These are phyloP conservation scores for California macrophylla DNA, from an alignment of 441 rosid genomes.

Conservation along the genomic window DNA sequence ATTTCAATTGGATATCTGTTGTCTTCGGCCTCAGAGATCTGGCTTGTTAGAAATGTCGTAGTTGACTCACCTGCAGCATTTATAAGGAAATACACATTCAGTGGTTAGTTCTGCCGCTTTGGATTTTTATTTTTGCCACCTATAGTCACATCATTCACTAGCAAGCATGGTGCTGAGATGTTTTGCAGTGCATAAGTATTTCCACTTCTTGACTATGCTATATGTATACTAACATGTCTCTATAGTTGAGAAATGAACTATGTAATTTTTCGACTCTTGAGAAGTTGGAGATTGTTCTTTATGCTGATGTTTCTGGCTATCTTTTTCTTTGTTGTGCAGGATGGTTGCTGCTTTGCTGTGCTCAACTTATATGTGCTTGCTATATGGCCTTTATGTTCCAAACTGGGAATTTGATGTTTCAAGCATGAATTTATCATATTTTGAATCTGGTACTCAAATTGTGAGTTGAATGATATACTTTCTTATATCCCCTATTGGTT, in stretches of 20 bases:
- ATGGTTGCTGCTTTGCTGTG: constrained; percentile 24
- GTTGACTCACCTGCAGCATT: constrained; percentile 37
- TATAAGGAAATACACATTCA: constrained; percentile 40
- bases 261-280: not conserved
- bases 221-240: not conserved
- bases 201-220: not conserved
- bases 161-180: not conserved
- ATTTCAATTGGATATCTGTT: constrained; percentile 56
- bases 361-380: constrained; percentile 33
- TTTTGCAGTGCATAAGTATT: not conserved
- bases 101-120: constrained; percentile 26
- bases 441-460: constrained; percentile 25
- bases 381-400: constrained; percentile 53
- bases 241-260: not conserved
- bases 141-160: not conserved
- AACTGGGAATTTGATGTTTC: constrained; percentile 44
- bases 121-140: not conserved
- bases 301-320: not conserved
- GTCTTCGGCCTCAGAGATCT: constrained; percentile 50
- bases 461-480: constrained; percentile 27
- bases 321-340: constrained; percentile 12
- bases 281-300: not conserved
- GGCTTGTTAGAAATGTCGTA: constrained; percentile 33
- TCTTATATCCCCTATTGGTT: not conserved
- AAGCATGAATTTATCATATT: constrained; percentile 14